These are phyloP conservation scores for Eucalyptus cloeziana DNA, from an alignment of 345 rosid genomes.

Conservation along the genomic window DNA sequence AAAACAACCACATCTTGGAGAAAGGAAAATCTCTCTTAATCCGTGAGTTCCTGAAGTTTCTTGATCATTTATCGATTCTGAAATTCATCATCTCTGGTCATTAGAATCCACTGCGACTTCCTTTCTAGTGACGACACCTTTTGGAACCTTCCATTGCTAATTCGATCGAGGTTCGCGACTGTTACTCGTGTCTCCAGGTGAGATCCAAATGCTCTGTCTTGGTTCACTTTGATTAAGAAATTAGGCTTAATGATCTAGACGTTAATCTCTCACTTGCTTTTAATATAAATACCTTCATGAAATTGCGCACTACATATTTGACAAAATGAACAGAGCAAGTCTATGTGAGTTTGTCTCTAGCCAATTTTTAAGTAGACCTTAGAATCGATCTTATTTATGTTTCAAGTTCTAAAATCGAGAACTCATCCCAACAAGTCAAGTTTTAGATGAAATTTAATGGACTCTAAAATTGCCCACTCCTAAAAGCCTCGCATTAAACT, in stretches of 20 bases:
- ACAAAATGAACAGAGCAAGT: background rate
- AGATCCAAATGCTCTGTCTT: background rate
- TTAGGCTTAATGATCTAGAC: background rate
- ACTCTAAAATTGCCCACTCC: rapidly evolving
- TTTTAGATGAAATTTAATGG: rapidly evolving
- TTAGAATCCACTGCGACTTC: background rate
- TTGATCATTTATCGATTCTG: background rate
- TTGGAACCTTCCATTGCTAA: background rate
- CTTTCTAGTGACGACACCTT: background rate
- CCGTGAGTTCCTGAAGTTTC: background rate
- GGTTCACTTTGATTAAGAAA: background rate
- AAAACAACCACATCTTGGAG: background rate
- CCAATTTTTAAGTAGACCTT: background rate
- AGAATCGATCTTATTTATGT: no score
- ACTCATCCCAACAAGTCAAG: rapidly evolving
- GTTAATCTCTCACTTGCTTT: background rate
- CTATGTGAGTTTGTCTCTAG: background rate
- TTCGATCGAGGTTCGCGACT: background rate
- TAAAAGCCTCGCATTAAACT: background rate
- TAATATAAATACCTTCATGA: background rate
- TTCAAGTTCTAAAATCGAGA: background rate
- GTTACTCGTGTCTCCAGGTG: background rate
- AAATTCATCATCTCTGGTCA: background rate
- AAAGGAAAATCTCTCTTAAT: background rate
- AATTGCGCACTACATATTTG: background rate